A percentile compares a stretch with the other conserved stretches of the same genome.
Evolutionary conservation across 2,329 filamentous ascomycete species (phyloP).

Genomic region (Penicillium aurantiogriseum): DNA sequence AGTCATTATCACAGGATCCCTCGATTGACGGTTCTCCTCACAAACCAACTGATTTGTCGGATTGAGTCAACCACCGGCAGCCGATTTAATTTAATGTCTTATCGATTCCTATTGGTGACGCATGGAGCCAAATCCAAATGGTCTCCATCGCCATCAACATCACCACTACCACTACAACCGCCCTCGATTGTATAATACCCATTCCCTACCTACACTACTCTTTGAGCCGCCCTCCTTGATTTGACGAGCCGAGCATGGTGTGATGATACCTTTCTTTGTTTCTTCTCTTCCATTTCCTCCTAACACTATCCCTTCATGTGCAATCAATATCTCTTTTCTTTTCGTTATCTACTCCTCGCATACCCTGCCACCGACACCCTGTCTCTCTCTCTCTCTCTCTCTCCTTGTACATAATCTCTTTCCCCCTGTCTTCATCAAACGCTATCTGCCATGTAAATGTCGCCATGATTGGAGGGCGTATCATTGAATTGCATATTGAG

Average conservation of each 20-base stretch:
- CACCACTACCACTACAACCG: constrained; percentile 14
- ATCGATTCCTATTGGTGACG: constrained; percentile 12
- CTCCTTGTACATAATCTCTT: constrained; percentile 32
- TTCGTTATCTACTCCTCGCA: constrained; percentile 10
- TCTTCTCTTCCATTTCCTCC: constrained; percentile 1
- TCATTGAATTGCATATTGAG: constrained; percentile 24
- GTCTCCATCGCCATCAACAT: constrained; percentile 7
- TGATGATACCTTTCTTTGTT: constrained; percentile 23
- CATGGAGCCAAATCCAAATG: constrained; percentile 17
- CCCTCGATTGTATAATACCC: constrained; percentile 29
- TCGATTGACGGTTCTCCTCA: constrained; percentile 20
- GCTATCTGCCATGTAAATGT: constrained; percentile 16
- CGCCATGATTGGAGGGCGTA: constrained; percentile 17
- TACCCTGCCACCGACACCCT: constrained; percentile 8
- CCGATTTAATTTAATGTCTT: constrained; percentile 35
- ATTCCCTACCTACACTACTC: constrained; percentile 8
- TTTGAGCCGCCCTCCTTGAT: constrained; percentile 13
- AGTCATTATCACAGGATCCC: constrained; percentile 21
- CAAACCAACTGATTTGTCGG: constrained; percentile 27
- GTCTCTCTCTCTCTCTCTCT: constrained; percentile 15
- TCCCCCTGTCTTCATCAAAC: constrained; percentile 8
- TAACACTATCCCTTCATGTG: constrained; percentile 10
- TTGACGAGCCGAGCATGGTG: constrained; percentile 26
- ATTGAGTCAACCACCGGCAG: constrained; percentile 15
- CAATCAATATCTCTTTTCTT: constrained; percentile 13